Conservation (phyloP, 306 rosid genomes). For the Cyclanthera cordifolia region DNA sequence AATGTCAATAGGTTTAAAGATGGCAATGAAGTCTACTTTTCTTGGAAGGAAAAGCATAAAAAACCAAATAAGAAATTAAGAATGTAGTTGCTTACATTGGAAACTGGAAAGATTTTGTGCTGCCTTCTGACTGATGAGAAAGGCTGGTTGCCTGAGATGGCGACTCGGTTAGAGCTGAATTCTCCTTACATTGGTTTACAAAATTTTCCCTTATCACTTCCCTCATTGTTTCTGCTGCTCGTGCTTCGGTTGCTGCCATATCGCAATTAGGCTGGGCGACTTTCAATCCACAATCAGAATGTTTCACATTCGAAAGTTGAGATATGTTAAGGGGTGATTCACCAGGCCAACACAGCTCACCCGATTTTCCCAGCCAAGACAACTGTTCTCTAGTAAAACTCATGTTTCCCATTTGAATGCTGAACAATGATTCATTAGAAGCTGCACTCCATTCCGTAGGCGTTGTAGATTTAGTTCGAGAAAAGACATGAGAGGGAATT, state of each 20-base stretch:
- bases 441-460: constrained; percentile 69
- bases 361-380: constrained; percentile 31
- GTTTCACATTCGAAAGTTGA: constrained; percentile 21
- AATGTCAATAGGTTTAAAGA: neutral
- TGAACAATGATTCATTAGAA: constrained; percentile 75
- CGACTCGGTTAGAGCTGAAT: neutral
- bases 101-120: constrained; percentile 56
- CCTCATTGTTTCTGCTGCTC: constrained; percentile 66
- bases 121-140: constrained; percentile 34
- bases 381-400: constrained; percentile 61
- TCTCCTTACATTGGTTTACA: constrained; percentile 1
- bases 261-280: constrained; percentile 15
- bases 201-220: constrained; percentile 57
- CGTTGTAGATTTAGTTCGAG: constrained; percentile 35
- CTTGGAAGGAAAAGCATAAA: neutral
- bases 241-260: constrained; percentile 29
- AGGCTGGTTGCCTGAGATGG: constrained; percentile 8
- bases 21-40: no score
- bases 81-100: constrained; percentile 38
- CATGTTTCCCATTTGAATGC: constrained; percentile 76
- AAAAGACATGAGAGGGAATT: constrained; percentile 67
- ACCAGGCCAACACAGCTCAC: constrained; percentile 33
- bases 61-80: neutral
- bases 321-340: constrained; percentile 20
- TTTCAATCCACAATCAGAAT: constrained; percentile 23